A percentile compares a stretch with the other conserved stretches of the same genome.
Evolutionary conservation across 768 basidiomycete genomes (phyloP).

Genomic region (Lactarius tabidus): DNA sequence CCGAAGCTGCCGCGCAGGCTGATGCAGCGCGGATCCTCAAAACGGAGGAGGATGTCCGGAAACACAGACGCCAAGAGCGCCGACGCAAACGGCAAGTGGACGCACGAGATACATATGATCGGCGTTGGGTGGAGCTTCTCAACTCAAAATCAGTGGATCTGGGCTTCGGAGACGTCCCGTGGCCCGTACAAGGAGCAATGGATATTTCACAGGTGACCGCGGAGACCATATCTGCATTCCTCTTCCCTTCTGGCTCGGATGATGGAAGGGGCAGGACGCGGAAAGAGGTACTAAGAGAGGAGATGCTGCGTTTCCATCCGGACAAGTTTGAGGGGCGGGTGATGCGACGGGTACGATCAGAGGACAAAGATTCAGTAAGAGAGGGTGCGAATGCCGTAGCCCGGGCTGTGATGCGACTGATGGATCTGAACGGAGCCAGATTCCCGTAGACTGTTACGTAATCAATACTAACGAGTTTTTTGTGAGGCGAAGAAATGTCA

Average conservation of each 20-base stretch:
- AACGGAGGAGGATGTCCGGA: conserved; percentile 50
- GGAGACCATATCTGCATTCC: conserved; percentile 44
- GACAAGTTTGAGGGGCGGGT: conserved; percentile 71
- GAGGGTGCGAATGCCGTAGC: conserved; percentile 64
- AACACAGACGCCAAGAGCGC: conserved; percentile 45
- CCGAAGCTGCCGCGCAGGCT: conserved; percentile 48
- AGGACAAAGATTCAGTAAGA: conserved; percentile 47
- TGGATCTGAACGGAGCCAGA: conserved; percentile 28
- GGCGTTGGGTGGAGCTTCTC: conserved; percentile 44
- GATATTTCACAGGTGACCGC: conserved; percentile 36
- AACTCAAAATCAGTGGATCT: conserved; percentile 31
- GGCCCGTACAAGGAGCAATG: conserved; percentile 44
- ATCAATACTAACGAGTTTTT: neutral
- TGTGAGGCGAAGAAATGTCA: neutral
- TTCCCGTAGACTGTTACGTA: neutral
- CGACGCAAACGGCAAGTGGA: conserved; percentile 42
- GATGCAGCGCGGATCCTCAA: conserved; percentile 52
- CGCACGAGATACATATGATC: conserved; percentile 54
- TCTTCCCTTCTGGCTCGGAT: conserved; percentile 41
- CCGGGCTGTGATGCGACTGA: conserved; percentile 53
- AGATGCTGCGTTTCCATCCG: conserved; percentile 65
- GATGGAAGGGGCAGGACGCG: conserved; percentile 32
- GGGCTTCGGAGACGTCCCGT: conserved; percentile 55
- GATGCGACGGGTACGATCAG: conserved; percentile 45
- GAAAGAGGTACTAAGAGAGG: conserved; percentile 54